Base-by-base conservation (phyloP, 805 yeast genomes). In the Zygosaccharomyces siamensis region DNA sequence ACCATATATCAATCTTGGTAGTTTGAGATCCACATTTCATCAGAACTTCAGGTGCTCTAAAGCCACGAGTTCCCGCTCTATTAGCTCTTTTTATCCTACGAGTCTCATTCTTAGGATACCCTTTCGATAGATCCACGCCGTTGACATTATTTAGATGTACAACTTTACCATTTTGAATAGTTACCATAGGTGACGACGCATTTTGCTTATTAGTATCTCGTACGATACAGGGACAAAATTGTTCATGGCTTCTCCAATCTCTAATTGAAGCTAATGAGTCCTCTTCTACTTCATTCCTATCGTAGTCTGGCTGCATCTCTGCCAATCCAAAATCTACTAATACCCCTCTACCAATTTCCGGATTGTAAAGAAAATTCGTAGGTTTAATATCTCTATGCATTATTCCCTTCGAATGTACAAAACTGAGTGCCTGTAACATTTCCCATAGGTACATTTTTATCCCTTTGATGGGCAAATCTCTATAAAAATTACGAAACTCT, bases 61-160 rank as follows among this genome's bases (percentile, higher is more conserved):
- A 89, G 0, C 97, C 97, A 58, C 97, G 75, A 1, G 97, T 89
- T 7, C 97, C 97, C 14, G 99, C 99, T 58, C 99, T 81, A 61
- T 93, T 93, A 0, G 98, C 98, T 49, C 99, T 77, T 59, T 96
- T 77, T 1, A 93, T 87, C 0, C 95, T 86, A 58, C 98, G 75
- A 43, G 80, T 79, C 69, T 93, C 99, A 58, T 86, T 87, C 62
- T 88, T 89, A 7, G 89, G 85, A 61, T 86, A 89, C 1, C 97
- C 92, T 67, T 76, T 73, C 10, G 75, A 76, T 4, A 67, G 46
- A 50, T 67, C 70, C 6, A 61, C 74, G 69, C 63, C 68, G 32
- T 57, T 58, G 6, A 69, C 52, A 59, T 66, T 58, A 54, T 62
- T 55, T 56, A 70, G 35, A 44, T 58, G 62, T 7, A 59, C 61